A percentile compares a stretch with the other conserved stretches of the same genome.
Evolutionary conservation across 2,329 filamentous ascomycete genomes (phyloP).

Genomic region (Zymoseptoria crescenta): DNA sequence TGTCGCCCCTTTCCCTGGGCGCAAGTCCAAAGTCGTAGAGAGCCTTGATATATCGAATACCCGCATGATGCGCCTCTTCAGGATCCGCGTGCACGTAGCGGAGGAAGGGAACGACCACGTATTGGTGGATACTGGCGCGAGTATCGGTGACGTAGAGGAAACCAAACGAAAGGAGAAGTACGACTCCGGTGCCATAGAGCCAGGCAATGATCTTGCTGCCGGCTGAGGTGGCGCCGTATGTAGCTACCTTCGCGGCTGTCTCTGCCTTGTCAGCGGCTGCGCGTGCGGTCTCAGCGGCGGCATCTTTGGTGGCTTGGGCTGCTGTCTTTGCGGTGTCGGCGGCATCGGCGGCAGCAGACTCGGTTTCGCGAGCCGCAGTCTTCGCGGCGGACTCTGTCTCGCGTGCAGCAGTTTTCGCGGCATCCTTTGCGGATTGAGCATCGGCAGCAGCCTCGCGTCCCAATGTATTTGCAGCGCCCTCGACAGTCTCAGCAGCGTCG

Average conservation of each 20-base stretch:
- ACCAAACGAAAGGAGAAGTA: constrained; percentile 39
- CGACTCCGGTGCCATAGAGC: constrained; percentile 47
- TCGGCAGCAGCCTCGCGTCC: not conserved
- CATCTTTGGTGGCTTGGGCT: not conserved
- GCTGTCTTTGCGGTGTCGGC: not conserved
- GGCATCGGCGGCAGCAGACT: constrained; percentile 8
- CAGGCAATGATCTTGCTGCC: constrained; percentile 43
- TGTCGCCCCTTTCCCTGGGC: constrained; percentile 68
- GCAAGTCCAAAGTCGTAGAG: constrained; percentile 70
- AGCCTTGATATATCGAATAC: constrained; percentile 61
- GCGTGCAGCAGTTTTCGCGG: not conserved
- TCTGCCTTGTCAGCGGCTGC: not conserved
- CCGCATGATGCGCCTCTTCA: constrained; percentile 85
- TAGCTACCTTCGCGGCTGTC: not conserved
- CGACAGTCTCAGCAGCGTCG: not conserved
- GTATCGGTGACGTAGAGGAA: constrained; percentile 49
- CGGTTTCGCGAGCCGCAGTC: not conserved
- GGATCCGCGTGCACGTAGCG: constrained; percentile 63
- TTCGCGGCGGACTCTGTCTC: not conserved
- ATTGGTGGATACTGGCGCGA: constrained; percentile 46
- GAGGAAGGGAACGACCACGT: constrained; percentile 51
- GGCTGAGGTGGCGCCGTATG: constrained; percentile 22
- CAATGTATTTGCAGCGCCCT: not conserved
- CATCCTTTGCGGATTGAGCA: not conserved
- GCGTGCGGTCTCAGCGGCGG: not conserved